A percentile compares a stretch with the other conserved stretches of the same genome.
Conservation (phyloP, 2,329 filamentous ascomycete genomes). For the Penicillium polonicum region DNA sequence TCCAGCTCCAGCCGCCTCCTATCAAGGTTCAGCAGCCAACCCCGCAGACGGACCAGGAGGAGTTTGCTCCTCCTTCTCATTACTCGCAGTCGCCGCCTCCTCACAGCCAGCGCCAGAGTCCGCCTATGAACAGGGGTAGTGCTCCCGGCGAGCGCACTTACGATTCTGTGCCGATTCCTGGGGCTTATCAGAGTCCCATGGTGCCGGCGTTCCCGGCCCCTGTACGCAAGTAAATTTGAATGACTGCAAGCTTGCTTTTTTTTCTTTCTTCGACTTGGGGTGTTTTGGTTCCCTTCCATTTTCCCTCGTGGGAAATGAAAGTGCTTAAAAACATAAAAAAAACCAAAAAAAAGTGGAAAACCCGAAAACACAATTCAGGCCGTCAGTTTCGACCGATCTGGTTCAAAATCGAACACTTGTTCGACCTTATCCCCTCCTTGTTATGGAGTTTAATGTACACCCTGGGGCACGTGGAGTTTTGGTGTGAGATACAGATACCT, state of each 20-base stretch:
- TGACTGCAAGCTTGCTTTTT: background rate
- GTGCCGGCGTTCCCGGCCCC: slow-evolving; percentile 42
- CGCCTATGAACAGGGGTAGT: slow-evolving; percentile 63
- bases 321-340: slow-evolving; percentile 3
- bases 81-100: slow-evolving; percentile 26
- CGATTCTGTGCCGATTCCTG: slow-evolving; percentile 82
- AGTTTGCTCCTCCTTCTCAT: slow-evolving; percentile 52
- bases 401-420: slow-evolving; percentile 13
- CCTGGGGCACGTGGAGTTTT: slow-evolving; percentile 11
- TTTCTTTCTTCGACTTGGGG: background rate
- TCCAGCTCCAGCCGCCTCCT: slow-evolving; percentile 84
- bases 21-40: slow-evolving; percentile 74
- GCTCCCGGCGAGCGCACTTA: slow-evolving; percentile 82
- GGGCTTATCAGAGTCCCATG: slow-evolving; percentile 65
- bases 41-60: slow-evolving; percentile 63
- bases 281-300: background rate
- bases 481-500: slow-evolving; percentile 24
- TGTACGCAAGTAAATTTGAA: slow-evolving; percentile 19
- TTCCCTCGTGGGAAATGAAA: background rate
- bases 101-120: slow-evolving; percentile 30
- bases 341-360: slow-evolving; percentile 5
- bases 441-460: slow-evolving; percentile 16
- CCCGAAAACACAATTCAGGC: background rate
- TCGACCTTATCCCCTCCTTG: slow-evolving; percentile 8
- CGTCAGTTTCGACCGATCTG: background rate